Base-by-base conservation (phyloP, 2,329 filamentous ascomycete species). In the Exophiala bonariae region DNA sequence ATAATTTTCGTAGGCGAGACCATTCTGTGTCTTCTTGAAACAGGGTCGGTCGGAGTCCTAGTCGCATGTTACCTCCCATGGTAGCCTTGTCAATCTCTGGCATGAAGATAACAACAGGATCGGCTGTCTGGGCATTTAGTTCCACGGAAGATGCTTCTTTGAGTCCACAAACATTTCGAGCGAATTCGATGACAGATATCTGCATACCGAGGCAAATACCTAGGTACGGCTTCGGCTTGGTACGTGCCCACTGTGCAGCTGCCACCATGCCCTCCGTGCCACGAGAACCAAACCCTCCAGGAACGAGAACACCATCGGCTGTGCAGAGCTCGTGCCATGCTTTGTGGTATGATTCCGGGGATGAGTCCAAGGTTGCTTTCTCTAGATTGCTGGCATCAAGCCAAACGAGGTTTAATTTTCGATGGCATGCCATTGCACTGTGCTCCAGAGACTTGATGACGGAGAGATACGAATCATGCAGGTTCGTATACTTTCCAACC, bases 161-260 rank as follows among this genome's bases (percentile, higher is more conserved):
- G 53, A 90, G 76, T 20, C 80, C 80, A 68, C 83, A 87, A 1
- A 92, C 74, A 56, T 89, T 83, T 33, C 90, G 83, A 2, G 90
- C 89, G 59, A 83, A 89, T 68, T 97, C 91, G 58, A 96, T 86
- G 37, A 96, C 89, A 16, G 92, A 90, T 37, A 96, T 80, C 67
- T 97, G 93, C 84, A 96, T 89, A 47, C 90, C 90, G 17, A 96
- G 75, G 65, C 92, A 96, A 54, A 97, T 86, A 49, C 93, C 93
- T 1, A 97, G 78, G 70, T 86, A 96, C 1, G 90, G 90, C 3
- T 81, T 81, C 53, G 86, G 84, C 60, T 89, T 84, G 57, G 86
- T 85, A 46, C 93, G 84, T 2, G 92, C 91, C 85, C 87, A 96
- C 55, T 84, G 85, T n/a, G 87, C 86, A 3, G 86, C 87, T 45